phyloP scores from a whole-genome alignment of 768 basidiomycete species.

The Heimioporus sp. region DNA sequence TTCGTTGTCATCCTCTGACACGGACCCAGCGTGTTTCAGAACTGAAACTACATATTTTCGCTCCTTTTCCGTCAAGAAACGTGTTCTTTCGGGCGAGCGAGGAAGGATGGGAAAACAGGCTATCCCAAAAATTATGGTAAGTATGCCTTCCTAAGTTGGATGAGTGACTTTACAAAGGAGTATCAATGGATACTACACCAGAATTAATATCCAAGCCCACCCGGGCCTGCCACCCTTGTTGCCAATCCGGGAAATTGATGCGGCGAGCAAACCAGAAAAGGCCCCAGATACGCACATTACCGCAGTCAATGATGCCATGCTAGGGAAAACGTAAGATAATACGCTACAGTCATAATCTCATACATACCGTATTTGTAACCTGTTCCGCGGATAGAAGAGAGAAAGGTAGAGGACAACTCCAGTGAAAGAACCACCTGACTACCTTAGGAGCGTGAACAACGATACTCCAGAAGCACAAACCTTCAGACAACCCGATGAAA shows the following conservation, averaged over 20 bases:
- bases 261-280: slow-evolving; percentile 63
- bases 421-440: slow-evolving; percentile 52
- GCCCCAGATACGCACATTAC: slow-evolving; percentile 54
- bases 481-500: slow-evolving; percentile 57
- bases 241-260: slow-evolving; percentile 55
- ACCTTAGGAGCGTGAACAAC: background rate
- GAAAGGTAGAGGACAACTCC: slow-evolving; percentile 58
- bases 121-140: slow-evolving; percentile 59
- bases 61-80: slow-evolving; percentile 52
- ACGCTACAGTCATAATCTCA: background rate
- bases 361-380: slow-evolving; percentile 22
- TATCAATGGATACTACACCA: slow-evolving; percentile 29
- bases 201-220: slow-evolving; percentile 63
- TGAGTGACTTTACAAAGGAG: background rate
- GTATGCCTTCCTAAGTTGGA: slow-evolving; percentile 51
- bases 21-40: slow-evolving; percentile 24
- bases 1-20: slow-evolving; percentile 38
- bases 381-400: slow-evolving; percentile 39
- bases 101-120: slow-evolving; percentile 50
- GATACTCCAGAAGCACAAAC: slow-evolving; percentile 36
- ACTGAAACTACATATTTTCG: slow-evolving; percentile 40
- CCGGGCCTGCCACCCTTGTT: slow-evolving; percentile 48
- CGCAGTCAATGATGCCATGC: slow-evolving; percentile 38
- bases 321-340: slow-evolving; percentile 8
- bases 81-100: slow-evolving; percentile 39